phyloP scores from a whole-genome alignment of 257 asterid species.

The Catharanthus roseus region DNA sequence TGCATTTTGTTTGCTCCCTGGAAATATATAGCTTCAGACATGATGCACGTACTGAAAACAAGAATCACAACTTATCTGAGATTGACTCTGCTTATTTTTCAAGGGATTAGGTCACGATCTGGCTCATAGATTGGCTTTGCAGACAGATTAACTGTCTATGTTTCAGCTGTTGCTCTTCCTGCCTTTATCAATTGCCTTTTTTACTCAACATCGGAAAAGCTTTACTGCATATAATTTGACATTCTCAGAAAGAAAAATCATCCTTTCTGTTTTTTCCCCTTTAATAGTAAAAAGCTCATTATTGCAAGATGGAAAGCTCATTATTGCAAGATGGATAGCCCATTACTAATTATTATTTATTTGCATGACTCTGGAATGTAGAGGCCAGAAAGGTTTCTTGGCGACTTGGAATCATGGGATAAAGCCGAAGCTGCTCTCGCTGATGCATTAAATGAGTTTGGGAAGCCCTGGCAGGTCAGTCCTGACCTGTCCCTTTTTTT shows the following conservation, averaged over 20 bases:
- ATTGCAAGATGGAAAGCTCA: neutral
- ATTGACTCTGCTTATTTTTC: neutral
- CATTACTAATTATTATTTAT: neutral
- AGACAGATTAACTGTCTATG: neutral
- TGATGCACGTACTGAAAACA: neutral
- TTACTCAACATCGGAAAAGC: neutral
- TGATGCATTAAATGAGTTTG: conserved; percentile 86
- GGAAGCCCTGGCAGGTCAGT: conserved; percentile 94
- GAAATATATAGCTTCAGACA: neutral
- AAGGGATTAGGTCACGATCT: neutral
- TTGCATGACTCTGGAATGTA: conserved; percentile 27
- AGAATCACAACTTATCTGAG: neutral
- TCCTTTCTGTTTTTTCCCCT: no score
- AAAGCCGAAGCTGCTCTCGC: conserved; percentile 88
- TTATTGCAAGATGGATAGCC: neutral
- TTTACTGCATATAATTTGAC: neutral
- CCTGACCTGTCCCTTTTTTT: neutral
- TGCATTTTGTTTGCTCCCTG: neutral
- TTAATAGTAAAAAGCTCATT: neutral
- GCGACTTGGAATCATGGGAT: conserved; percentile 73
- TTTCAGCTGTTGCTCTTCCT: neutral
- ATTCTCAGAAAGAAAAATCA: neutral
- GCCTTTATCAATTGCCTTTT: neutral
- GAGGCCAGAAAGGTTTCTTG: conserved; percentile 96
- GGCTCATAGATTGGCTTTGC: neutral